These are phyloP conservation scores for Neolecta irregularis DNA, from an alignment of 1,139 yeast genomes.

Conservation along the genomic window DNA sequence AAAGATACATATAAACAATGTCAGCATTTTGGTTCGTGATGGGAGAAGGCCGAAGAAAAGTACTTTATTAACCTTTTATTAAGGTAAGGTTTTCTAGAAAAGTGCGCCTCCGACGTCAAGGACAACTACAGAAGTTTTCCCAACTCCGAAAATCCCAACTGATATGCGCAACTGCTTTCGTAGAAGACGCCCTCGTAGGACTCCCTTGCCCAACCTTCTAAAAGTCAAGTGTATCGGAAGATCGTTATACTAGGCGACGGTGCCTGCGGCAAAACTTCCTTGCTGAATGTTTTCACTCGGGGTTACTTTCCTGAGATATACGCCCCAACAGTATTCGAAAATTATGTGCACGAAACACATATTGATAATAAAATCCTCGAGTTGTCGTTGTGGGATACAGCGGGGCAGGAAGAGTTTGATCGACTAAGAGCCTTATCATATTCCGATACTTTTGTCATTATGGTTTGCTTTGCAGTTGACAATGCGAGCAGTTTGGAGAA, in stretches of 20 bases:
- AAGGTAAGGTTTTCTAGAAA: too few species aligned
- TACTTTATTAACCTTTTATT: too few species aligned
- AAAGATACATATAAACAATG: too few species aligned
- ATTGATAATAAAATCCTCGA: slow-evolving; percentile 90
- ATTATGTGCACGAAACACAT: slow-evolving; percentile 91
- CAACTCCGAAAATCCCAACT: too few species aligned
- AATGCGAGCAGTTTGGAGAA: slow-evolving; percentile 88
- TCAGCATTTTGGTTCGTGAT: too few species aligned
- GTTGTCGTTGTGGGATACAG: slow-evolving; percentile 93
- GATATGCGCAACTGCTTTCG: too few species aligned
- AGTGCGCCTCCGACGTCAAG: too few species aligned
- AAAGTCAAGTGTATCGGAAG: too few species aligned
- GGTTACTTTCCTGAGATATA: slow-evolving; percentile 97
- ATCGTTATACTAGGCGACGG: slow-evolving; percentile 96
- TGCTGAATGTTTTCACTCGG: slow-evolving; percentile 85
- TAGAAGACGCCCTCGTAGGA: too few species aligned
- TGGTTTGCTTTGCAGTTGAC: slow-evolving; percentile 82
- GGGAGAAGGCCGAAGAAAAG: too few species aligned
- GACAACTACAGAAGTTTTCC: too few species aligned
- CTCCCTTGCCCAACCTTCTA: too few species aligned
- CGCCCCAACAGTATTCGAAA: slow-evolving; percentile 92
- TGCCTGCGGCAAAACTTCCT: slow-evolving; percentile 84
- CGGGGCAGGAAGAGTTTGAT: slow-evolving; percentile 97
- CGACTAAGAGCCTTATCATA: slow-evolving; percentile 77
- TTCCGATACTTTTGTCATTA: slow-evolving; percentile 90